phyloP scores from a whole-genome alignment of 2,329 filamentous ascomycete genomes.

The Monosporascus sp. region DNA sequence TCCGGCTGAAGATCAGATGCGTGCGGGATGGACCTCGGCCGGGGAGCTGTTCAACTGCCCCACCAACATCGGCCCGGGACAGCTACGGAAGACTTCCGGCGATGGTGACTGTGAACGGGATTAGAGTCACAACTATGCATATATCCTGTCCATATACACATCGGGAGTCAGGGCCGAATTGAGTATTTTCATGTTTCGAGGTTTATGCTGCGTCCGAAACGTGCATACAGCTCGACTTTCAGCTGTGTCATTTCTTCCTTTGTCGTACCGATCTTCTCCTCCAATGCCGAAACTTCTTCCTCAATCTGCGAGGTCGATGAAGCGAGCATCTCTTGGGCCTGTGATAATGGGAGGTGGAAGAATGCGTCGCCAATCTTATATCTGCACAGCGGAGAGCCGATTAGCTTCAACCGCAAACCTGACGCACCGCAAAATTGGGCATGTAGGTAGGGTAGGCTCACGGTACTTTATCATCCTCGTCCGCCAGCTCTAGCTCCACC shows the following conservation, averaged over 20 bases:
- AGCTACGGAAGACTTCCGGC: no score
- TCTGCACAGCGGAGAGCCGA: slow-evolving; percentile 39
- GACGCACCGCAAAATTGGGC: neutral
- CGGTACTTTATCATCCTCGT: slow-evolving; percentile 92
- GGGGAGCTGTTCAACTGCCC: no score
- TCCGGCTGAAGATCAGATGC: no score
- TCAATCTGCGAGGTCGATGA: slow-evolving; percentile 69
- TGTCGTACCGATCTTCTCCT: slow-evolving; percentile 69
- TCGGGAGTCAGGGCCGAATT: no score
- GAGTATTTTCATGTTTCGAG: slow-evolving; percentile 66
- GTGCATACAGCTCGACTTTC: slow-evolving; percentile 88
- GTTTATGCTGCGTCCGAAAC: slow-evolving; percentile 96
- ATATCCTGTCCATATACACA: no score
- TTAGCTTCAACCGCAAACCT: slow-evolving; percentile 2
- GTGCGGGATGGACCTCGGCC: no score
- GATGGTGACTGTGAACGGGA: no score
- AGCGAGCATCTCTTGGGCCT: slow-evolving; percentile 81
- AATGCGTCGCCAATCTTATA: slow-evolving; percentile 98
- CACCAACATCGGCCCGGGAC: no score
- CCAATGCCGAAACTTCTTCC: slow-evolving; percentile 66
- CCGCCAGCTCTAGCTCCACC: slow-evolving; percentile 85
- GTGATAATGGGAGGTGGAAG: slow-evolving; percentile 74
- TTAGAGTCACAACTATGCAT: no score
- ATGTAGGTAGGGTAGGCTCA: slow-evolving; percentile 40
- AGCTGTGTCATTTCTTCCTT: slow-evolving; percentile 84